phyloP scores from a whole-genome alignment of 345 rosid species.

The Sonneratia alba region DNA sequence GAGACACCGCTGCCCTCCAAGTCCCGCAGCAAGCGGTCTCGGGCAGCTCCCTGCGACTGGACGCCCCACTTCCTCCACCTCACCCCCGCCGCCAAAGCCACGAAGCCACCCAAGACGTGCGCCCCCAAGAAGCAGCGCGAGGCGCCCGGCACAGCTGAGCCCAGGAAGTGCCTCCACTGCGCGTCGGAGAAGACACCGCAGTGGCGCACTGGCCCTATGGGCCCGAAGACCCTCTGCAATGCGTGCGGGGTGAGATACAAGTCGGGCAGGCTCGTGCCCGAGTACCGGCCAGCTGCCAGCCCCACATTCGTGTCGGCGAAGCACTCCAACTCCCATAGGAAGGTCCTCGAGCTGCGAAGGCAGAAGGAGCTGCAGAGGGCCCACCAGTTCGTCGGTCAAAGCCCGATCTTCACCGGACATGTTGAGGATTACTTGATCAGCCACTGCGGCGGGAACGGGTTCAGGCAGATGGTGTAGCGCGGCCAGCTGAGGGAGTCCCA shows the following conservation, averaged over 20 bases:
- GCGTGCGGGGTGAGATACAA: conserved; percentile 78
- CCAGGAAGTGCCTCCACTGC: conserved; percentile 54
- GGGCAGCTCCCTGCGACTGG: conserved; percentile 64
- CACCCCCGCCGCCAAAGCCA: conserved; percentile 7
- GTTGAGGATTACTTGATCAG: conserved; percentile 43
- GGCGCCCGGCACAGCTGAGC: not conserved
- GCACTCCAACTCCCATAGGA: conserved; percentile 75
- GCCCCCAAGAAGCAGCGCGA: conserved; percentile 18
- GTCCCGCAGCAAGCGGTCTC: conserved; percentile 59
- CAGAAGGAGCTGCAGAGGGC: conserved; percentile 42
- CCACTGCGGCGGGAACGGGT: conserved; percentile 30
- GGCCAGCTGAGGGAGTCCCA: too few species aligned
- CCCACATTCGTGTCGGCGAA: conserved; percentile 51
- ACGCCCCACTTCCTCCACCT: conserved; percentile 53
- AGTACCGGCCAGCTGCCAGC: conserved; percentile 73
- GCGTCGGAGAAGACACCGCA: conserved; percentile 67
- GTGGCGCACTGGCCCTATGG: conserved; percentile 77
- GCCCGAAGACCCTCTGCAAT: conserved; percentile 64
- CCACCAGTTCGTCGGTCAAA: conserved; percentile 36
- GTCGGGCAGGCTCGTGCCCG: conserved; percentile 67
- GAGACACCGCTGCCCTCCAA: conserved; percentile 54
- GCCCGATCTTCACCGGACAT: conserved; percentile 35
- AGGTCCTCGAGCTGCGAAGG: conserved; percentile 67
- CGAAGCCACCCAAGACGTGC: conserved; percentile 5
- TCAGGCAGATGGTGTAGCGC: conserved; percentile 38